Evolutionary conservation across 768 basidiomycete species (phyloP).

Genomic region (Naganishia kalamii): DNA sequence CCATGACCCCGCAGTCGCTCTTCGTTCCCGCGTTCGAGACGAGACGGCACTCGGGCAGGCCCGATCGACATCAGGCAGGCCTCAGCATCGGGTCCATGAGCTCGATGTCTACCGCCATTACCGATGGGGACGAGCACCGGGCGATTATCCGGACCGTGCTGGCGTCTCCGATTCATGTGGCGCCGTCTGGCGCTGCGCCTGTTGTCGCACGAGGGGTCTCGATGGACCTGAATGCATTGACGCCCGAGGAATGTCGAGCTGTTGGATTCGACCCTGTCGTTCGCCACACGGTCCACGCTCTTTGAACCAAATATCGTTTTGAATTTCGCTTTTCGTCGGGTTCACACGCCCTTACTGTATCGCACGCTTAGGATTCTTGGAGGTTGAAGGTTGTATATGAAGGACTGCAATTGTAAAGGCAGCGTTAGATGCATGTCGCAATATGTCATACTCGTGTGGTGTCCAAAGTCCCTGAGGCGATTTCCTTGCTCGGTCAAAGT

Average conservation of each 20-base stretch:
- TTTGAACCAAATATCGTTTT: too few species aligned
- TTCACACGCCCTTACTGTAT: too few species aligned
- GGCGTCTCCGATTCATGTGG: background rate
- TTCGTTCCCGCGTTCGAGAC: background rate
- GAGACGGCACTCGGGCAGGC: background rate
- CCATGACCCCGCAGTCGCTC: background rate
- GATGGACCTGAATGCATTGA: constrained; percentile 2
- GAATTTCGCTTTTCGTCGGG: too few species aligned
- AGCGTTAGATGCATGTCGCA: too few species aligned
- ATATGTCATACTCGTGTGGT: too few species aligned
- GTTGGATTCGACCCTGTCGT: background rate
- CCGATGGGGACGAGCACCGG: background rate
- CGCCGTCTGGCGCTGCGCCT: background rate
- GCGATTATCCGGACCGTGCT: background rate
- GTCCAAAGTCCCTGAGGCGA: too few species aligned
- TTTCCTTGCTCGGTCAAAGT: too few species aligned
- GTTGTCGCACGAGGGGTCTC: background rate
- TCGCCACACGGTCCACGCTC: too few species aligned
- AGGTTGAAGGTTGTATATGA: too few species aligned
- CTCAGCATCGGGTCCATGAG: constrained; percentile 12
- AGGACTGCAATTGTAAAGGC: too few species aligned
- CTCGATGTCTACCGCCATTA: background rate
- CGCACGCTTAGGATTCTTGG: too few species aligned
- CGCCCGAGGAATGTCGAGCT: background rate
- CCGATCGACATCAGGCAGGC: background rate